A percentile compares a stretch with the other conserved stretches of the same genome.
Evolutionary conservation across 257 asterid species (phyloP).

Genomic region (Jasminum sambac): DNA sequence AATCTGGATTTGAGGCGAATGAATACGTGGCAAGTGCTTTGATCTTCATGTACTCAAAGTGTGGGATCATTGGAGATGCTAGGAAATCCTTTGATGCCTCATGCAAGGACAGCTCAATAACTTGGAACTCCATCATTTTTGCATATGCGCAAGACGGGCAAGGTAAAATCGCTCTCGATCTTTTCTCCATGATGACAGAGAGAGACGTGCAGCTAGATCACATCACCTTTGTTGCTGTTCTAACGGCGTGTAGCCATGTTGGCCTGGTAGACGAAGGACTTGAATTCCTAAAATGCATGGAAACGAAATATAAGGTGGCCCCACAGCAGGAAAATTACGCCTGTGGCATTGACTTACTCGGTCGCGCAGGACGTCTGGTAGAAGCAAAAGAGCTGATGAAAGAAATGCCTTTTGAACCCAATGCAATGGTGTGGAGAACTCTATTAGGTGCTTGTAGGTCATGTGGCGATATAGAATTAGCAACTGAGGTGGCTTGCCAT

Average conservation of each 20-base stretch:
- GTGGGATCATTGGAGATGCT: conserved; percentile 78
- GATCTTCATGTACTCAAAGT: conserved; percentile 80
- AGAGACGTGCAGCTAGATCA: conserved; percentile 65
- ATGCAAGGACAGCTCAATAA: conserved; percentile 51
- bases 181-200: conserved; percentile 54
- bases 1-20: conserved; percentile 53
- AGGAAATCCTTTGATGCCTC: conserved; percentile 64
- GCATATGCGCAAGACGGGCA: conserved; percentile 88
- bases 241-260: conserved; percentile 86
- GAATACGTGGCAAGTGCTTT: conserved; percentile 72
- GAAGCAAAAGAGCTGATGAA: conserved; percentile 65
- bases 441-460: conserved; percentile 74
- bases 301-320: conserved; percentile 48
- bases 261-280: conserved; percentile 81
- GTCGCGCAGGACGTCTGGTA: conserved; percentile 66
- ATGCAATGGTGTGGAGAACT: conserved; percentile 81
- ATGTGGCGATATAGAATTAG: conserved; percentile 76
- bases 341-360: conserved; percentile 80
- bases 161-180: conserved; percentile 64
- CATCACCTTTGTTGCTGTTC: conserved; percentile 77
- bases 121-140: conserved; percentile 86
- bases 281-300: conserved; percentile 56
- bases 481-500: conserved; percentile 53
- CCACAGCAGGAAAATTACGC: conserved; percentile 88
- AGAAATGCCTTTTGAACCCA: conserved; percentile 73